These are phyloP conservation scores for Podaxis sp. DNA, from an alignment of 768 basidiomycete species.

Conservation along the genomic window DNA sequence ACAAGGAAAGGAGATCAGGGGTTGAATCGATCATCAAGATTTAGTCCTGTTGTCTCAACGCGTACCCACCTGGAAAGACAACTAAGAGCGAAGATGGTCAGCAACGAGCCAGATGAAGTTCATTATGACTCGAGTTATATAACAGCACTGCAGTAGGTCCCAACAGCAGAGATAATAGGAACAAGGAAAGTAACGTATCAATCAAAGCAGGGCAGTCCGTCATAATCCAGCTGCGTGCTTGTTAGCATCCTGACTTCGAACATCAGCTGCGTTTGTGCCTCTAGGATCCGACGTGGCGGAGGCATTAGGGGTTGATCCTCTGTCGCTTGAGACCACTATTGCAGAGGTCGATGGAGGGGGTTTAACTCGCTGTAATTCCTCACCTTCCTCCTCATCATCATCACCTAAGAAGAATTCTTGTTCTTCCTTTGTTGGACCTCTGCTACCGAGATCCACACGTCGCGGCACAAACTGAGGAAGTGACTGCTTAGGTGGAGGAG, in stretches of 20 bases:
- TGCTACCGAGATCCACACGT: conserved; percentile 11
- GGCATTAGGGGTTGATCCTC: background rate
- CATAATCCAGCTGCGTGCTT: conserved; percentile 2
- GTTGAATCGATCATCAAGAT: background rate
- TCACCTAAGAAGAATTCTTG: conserved; percentile 37
- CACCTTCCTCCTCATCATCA: conserved; percentile 28
- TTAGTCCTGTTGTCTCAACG: background rate
- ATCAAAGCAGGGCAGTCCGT: conserved; percentile 4
- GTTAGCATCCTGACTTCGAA: background rate
- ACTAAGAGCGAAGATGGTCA: background rate
- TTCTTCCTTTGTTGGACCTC: conserved; percentile 27
- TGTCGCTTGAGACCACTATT: background rate
- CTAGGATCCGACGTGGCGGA: background rate
- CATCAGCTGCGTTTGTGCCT: conserved; percentile 1
- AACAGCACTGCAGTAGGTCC: background rate
- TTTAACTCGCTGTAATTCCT: conserved; percentile 19
- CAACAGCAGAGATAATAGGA: background rate
- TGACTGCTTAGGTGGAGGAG: conserved; percentile 20
- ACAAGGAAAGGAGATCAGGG: conserved; percentile 1
- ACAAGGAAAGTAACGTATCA: background rate
- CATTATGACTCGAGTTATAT: background rate
- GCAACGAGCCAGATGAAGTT: background rate
- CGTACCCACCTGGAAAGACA: background rate
- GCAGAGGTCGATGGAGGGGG: conserved; percentile 1
- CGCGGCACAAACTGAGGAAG: conserved; percentile 13